Evolutionary conservation across 2,329 filamentous ascomycete genomes (phyloP).

Genomic region (Phyllosticta paracitricarpa): DNA sequence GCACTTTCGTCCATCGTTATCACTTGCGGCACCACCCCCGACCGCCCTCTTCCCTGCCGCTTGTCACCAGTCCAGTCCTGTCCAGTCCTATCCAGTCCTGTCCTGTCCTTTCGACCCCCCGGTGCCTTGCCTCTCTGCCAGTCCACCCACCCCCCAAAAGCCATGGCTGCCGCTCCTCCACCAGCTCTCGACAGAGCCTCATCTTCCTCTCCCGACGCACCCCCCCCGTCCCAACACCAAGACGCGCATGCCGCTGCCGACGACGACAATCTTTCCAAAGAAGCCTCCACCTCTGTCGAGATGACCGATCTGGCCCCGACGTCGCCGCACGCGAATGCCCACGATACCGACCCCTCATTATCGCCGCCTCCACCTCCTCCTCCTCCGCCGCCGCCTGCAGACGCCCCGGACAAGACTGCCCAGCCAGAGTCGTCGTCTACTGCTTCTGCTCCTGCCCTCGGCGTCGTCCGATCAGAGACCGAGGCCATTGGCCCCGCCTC

Average conservation of each 20-base stretch:
- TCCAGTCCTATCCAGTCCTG: too few relatives aligned
- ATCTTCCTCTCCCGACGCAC: slow-evolving; percentile 6
- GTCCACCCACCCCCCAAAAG: not conserved
- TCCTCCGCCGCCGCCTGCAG: not conserved
- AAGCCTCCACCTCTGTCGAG: slow-evolving; percentile 4
- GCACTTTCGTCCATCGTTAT: not conserved
- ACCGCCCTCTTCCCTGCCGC: not conserved
- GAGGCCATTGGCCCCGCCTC: slow-evolving; percentile 40
- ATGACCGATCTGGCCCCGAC: slow-evolving; percentile 8
- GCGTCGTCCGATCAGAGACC: slow-evolving; percentile 26
- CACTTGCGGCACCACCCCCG: not conserved
- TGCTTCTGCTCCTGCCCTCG: slow-evolving; percentile 15
- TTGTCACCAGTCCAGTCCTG: not conserved
- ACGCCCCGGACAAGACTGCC: not conserved
- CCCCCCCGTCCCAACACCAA: slow-evolving; percentile 1
- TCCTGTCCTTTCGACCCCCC: too few relatives aligned
- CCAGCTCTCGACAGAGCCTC: slow-evolving; percentile 6
- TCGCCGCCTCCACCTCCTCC: slow-evolving; percentile 1
- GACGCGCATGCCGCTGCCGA: slow-evolving; percentile 5
- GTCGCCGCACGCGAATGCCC: not conserved
- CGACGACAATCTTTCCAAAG: not conserved
- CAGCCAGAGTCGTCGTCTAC: not conserved
- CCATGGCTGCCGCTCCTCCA: slow-evolving; percentile 10
- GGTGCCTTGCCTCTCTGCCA: not conserved
- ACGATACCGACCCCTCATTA: slow-evolving; percentile 8